phyloP scores from a whole-genome alignment of 2,329 filamentous ascomycete genomes.

The Ophioceras dolichostomum region DNA sequence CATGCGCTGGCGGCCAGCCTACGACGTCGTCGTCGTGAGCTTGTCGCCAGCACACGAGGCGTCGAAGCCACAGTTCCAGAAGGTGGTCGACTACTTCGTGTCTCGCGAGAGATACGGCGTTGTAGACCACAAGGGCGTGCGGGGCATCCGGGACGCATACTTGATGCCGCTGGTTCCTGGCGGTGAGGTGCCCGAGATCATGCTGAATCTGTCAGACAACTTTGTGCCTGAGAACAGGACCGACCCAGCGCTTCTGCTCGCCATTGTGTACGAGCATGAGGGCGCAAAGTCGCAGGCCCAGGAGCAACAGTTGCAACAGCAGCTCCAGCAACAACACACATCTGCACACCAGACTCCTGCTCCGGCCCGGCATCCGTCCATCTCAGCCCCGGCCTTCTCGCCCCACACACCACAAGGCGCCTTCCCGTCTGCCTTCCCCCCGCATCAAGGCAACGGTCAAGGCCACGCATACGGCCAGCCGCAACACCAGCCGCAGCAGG shows the following conservation, averaged over 20 bases:
- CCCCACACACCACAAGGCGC: constrained; percentile 32
- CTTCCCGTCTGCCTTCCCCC: constrained; percentile 14
- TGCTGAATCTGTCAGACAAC: constrained; percentile 79
- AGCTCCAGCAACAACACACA: not conserved
- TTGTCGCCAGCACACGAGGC: constrained; percentile 52
- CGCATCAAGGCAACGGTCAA: constrained; percentile 7
- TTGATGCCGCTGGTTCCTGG: constrained; percentile 75
- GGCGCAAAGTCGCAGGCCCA: too few relatives aligned
- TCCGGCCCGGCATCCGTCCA: constrained; percentile 29
- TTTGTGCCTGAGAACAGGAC: constrained; percentile 58
- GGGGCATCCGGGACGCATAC: constrained; percentile 81
- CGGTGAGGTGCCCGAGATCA: constrained; percentile 66
- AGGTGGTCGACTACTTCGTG: constrained; percentile 79
- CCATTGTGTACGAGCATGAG: constrained; percentile 82
- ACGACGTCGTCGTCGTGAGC: constrained; percentile 73
- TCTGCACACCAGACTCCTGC: constrained; percentile 9
- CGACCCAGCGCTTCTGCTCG: constrained; percentile 69
- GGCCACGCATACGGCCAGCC: not conserved
- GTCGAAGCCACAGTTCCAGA: constrained; percentile 52
- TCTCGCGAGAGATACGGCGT: constrained; percentile 78
- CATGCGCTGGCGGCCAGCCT: constrained; percentile 67
- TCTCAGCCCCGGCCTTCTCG: constrained; percentile 40
- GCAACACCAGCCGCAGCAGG: not conserved
- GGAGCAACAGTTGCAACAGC: not conserved
- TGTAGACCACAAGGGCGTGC: constrained; percentile 60